phyloP scores from a whole-genome alignment of 2,329 filamentous ascomycete genomes.

The Esteya vermicola region DNA sequence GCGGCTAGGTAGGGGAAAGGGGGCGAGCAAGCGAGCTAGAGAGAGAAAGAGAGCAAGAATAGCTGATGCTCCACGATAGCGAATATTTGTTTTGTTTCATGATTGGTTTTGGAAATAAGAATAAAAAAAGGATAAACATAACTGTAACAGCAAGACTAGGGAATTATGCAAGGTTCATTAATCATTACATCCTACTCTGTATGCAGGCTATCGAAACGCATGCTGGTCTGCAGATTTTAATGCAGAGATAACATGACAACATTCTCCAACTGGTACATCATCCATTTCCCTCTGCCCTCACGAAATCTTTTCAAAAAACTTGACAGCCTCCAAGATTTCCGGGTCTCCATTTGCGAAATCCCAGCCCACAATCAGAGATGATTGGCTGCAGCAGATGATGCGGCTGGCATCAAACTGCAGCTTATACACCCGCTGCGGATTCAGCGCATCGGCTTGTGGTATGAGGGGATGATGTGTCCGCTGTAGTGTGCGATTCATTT shows the following conservation, averaged over 20 bases:
- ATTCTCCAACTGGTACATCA: background rate
- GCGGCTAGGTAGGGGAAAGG: background rate
- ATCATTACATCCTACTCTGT: no score
- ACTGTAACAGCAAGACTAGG: no score
- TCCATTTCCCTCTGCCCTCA: conserved; percentile 13
- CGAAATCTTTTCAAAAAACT: conserved; percentile 59
- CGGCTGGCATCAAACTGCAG: conserved; percentile 87
- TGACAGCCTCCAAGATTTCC: conserved; percentile 62
- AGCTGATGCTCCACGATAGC: no score
- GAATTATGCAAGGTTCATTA: background rate
- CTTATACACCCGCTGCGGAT: conserved; percentile 68
- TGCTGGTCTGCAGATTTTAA: background rate
- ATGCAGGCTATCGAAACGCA: no score
- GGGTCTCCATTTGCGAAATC: conserved; percentile 84
- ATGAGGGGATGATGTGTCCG: conserved; percentile 30
- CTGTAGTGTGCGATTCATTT: no score
- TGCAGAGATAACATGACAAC: no score
- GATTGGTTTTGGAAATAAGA: background rate
- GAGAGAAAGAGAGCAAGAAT: no score
- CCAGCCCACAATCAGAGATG: conserved; percentile 87
- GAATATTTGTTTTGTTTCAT: background rate
- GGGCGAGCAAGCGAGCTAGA: no score
- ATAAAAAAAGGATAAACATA: background rate
- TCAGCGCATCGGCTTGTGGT: conserved; percentile 29
- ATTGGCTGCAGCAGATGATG: conserved; percentile 90